Evolutionary conservation across 2,329 filamentous ascomycete species (phyloP), one percentile per base, ranked within the genome.

Genomic region (Huntiella moniliformis): DNA sequence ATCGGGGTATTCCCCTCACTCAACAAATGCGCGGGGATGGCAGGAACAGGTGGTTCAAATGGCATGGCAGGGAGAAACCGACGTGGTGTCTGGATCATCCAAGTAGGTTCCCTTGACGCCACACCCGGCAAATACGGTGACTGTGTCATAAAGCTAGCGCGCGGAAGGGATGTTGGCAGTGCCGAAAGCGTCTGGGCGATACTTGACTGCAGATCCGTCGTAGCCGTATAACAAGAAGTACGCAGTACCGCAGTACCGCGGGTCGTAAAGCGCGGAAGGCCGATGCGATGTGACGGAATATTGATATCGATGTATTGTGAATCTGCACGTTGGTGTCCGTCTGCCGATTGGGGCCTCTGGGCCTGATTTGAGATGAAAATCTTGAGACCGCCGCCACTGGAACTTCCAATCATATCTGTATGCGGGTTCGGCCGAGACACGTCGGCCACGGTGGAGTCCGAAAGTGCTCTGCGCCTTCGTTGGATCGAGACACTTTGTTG

Each of bases 231-330:
- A 12, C 80, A 77, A n/a, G 87, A 92, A 52, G 78, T 82, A 51
- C 82, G 78, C 52, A 95, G 67, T 51, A 84, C 71, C 2, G 83
- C 77, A 2, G 80, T 86, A 8, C 85, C 85, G 53, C 73, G 71
- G 45, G 73, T 64, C 52, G 80, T 88, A 60, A 94, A 93, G 49
- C 77, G 74, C 13, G 85, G 84, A 1, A 79, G 82, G 10, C 86
- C 87, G 48, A 95, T 66, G 52, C 79, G 78, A 68, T 87, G 92
- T 47, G 82, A 79, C 33, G 87, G 86, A 43, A 94, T 93, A 16
- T 77, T 69, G 38, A 88, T 71, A 53, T 86, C 74, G 7, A 49
- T 66, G 33, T 76, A 63, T 10, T 74, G 76, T 35, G 66, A 60
- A 28, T 28, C 22, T 8, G 22, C 22, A 3, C 22, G 22, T 36